A percentile compares a stretch with the other conserved stretches of the same genome.
These are phyloP conservation scores for Hemileccinum impolitum DNA, from an alignment of 768 basidiomycete species.

Conservation along the genomic window DNA sequence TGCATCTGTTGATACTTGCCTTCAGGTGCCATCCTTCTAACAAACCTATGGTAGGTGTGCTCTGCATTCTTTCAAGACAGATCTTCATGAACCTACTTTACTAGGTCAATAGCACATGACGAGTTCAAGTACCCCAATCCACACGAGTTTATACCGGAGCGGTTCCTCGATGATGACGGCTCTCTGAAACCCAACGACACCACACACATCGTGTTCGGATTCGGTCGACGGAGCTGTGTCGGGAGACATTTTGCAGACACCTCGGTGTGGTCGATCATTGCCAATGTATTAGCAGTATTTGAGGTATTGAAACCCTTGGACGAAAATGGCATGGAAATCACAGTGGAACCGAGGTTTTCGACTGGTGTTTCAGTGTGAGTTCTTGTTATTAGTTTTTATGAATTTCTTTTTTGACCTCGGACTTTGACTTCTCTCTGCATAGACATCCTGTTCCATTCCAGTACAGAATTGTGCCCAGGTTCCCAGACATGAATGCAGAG, in stretches of 20 bases:
- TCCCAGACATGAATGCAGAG: background rate
- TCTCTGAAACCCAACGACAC: background rate
- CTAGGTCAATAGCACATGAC: constrained; percentile 8
- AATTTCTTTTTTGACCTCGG: too few relatives aligned
- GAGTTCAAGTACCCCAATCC: constrained; percentile 34
- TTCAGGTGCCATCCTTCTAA: constrained; percentile 8
- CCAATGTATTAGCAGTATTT: background rate
- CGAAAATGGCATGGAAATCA: background rate
- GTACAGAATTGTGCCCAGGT: background rate
- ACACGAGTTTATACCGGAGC: too few relatives aligned
- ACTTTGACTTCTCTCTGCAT: too few relatives aligned
- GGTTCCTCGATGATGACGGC: too few relatives aligned
- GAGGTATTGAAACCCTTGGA: background rate
- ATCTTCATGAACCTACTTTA: background rate
- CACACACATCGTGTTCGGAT: constrained; percentile 4
- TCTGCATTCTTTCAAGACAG: background rate
- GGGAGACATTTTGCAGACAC: background rate
- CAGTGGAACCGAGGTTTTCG: background rate
- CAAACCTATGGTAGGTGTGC: constrained; percentile 27
- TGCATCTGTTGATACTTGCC: too few relatives aligned
- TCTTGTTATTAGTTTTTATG: background rate
- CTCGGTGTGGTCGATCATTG: constrained; percentile 2
- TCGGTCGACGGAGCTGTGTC: constrained; percentile 14
- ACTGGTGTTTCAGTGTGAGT: background rate
- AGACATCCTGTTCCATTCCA: constrained; percentile 6